These are phyloP conservation scores for Filobasidium wieringae DNA, from an alignment of 768 basidiomycete species.

Conservation along the genomic window DNA sequence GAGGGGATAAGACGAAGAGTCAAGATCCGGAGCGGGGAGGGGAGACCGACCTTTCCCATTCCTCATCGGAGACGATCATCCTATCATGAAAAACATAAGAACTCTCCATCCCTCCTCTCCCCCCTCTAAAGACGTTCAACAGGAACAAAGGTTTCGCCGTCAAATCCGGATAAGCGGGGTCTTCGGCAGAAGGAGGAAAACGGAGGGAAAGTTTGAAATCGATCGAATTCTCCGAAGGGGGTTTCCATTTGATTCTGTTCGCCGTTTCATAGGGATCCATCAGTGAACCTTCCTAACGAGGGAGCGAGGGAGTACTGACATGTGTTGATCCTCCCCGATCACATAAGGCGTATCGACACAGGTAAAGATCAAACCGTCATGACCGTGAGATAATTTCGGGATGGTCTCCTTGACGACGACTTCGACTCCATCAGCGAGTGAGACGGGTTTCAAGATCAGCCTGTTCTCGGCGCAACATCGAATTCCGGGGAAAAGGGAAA, in stretches of 20 bases:
- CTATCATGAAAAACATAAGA: slow-evolving; percentile 71
- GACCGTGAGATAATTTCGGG: slow-evolving; percentile 74
- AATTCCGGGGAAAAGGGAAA: slow-evolving; percentile 46
- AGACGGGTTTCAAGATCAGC: slow-evolving; percentile 78
- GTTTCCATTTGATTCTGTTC: slow-evolving; percentile 91
- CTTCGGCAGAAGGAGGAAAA: slow-evolving; percentile 57
- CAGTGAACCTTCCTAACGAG: not conserved
- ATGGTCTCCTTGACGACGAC: slow-evolving; percentile 75
- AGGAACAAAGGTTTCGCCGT: slow-evolving; percentile 74
- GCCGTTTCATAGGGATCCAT: not conserved
- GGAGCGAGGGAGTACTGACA: slow-evolving; percentile 52
- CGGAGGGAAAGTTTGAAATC: slow-evolving; percentile 94
- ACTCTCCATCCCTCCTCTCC: slow-evolving; percentile 41
- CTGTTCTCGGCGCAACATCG: no score
- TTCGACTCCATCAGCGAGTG: slow-evolving; percentile 72
- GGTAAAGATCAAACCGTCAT: slow-evolving; percentile 94
- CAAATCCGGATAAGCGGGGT: slow-evolving; percentile 60
- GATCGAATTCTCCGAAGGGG: slow-evolving; percentile 91
- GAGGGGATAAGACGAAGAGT: not conserved
- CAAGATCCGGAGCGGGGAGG: not conserved
- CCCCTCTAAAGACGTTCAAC: slow-evolving; percentile 60
- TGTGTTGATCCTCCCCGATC: slow-evolving; percentile 71
- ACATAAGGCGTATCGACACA: slow-evolving; percentile 71
- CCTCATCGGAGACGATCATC: slow-evolving; percentile 71
- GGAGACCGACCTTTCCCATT: slow-evolving; percentile 75